Conservation (phyloP, 106 monocot species). For the Platanthera zijinensis region DNA sequence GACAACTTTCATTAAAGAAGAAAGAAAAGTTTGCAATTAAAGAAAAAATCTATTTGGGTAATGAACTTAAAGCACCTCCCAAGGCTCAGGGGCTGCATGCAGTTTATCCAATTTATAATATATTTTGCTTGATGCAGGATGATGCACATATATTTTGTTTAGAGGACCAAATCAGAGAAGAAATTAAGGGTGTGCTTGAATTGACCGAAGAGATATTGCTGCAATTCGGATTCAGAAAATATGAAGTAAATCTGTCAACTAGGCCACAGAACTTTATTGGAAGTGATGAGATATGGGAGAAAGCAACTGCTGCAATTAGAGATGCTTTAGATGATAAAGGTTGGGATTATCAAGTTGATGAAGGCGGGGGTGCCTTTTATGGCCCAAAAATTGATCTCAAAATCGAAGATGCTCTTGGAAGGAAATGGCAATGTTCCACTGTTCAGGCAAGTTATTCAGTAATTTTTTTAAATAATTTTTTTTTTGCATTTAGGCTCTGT, state of each 20-base stretch:
- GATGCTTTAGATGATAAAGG: conserved; percentile 85
- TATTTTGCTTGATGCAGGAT: conserved; percentile 36
- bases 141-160: conserved; percentile 96
- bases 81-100: neutral
- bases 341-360: conserved; percentile 90
- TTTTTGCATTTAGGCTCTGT: too few species aligned
- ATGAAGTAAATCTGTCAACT: conserved; percentile 92
- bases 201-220: conserved; percentile 82
- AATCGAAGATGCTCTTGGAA: conserved; percentile 95
- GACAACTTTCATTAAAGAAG: too few species aligned
- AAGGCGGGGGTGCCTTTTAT: conserved; percentile 98
- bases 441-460: conserved; percentile 51
- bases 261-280: conserved; percentile 88
- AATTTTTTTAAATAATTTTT: neutral
- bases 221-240: conserved; percentile 84
- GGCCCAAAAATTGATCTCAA: conserved; percentile 97
- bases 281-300: conserved; percentile 80
- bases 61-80: too few species aligned
- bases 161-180: conserved; percentile 76
- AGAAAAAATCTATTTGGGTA: too few species aligned
- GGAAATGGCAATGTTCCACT: conserved; percentile 98
- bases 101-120: neutral
- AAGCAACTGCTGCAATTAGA: conserved; percentile 70
- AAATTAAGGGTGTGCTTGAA: conserved; percentile 91
- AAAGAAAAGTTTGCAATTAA: too few species aligned